Base-by-base conservation (phyloP, 1,284 basidiomycete species). In the Pholiota adiposa region DNA sequence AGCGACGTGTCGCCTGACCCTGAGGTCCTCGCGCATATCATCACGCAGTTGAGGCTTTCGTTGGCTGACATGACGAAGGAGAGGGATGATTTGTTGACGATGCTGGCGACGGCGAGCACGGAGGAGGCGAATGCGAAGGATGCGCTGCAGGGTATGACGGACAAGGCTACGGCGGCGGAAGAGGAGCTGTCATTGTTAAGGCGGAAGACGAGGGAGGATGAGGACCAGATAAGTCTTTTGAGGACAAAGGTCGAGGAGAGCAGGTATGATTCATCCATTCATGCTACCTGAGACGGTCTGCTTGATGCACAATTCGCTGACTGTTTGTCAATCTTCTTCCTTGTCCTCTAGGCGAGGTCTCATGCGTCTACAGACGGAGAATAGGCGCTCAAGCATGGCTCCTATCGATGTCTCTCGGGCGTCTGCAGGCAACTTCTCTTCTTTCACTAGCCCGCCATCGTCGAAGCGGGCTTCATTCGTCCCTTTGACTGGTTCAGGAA, bases 241-340 rank as follows among this genome's bases (percentile, higher is more conserved):
- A 83, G 95, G 31, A 83, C 86, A 18, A 96, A 94, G 71, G 91
- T 97, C n/a, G 94, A 97, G 68, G 92, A 95, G 73, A 94, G 92
- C 74, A 82, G 95, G 90, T 89, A 67, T 38, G 82, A 74, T 52
- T 52, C 54, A 34, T 59, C 48, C 34, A 33, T 56, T 21, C 31
- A 14, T 53, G 38, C 36, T 25, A 21, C 14, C 34, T 33, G 19
- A 51, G 51, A 57, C 46, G 9, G 31, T 23, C 44, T 48, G 51
- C 7, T 25, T 21, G 23, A 31, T 27, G 8, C 34, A 21, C 21
- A n/a, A 31, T n/a, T 55, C 12, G 29, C 43, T 56, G n/a, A 54
- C 44, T 33, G 33, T 18, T 19, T 33, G 25, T 23, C 62, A 51
- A 21, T 53, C 44, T 3, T 23, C 53, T 36, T 11, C 55, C 19